Percentiles rank a stretch among this genome's conserved stretches.
Evolutionary conservation across 2,329 filamentous ascomycete species (phyloP).

Genomic region (Cordyceps fumosorosea): DNA sequence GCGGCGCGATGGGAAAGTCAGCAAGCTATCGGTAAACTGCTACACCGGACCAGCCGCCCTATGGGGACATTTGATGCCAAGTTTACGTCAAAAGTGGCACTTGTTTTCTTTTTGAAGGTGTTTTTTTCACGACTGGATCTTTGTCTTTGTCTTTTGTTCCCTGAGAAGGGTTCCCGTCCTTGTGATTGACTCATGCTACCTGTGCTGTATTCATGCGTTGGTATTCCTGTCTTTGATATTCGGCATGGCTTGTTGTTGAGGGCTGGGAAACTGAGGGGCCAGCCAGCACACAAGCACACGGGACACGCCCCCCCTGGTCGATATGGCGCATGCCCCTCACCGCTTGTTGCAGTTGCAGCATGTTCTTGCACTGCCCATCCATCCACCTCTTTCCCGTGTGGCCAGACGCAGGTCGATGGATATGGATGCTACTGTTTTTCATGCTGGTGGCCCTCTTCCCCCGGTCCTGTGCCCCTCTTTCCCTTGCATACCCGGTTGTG

Average conservation of each 20-base stretch:
- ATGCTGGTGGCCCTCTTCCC: not conserved
- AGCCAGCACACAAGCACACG: not conserved
- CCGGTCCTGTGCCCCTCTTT: conserved; percentile 5
- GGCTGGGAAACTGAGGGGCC: not conserved
- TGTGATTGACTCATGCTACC: not conserved
- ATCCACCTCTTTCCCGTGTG: conserved; percentile 1
- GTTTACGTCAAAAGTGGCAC: not conserved
- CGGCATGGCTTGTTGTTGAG: not conserved
- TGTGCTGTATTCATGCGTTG: not conserved
- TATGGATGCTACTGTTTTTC: not conserved
- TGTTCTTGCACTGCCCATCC: not conserved
- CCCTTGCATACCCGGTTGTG: conserved; percentile 14
- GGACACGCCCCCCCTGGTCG: conserved; percentile 1
- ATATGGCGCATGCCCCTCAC: conserved; percentile 7
- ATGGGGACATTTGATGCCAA: not conserved
- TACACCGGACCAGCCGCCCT: not conserved
- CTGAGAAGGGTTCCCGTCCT: not conserved
- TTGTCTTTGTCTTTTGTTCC: not conserved
- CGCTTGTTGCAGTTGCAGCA: conserved; percentile 10
- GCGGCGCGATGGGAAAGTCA: not conserved
- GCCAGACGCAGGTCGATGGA: conserved; percentile 3
- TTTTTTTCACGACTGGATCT: not conserved
- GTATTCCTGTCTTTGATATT: not conserved
- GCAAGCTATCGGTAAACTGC: not conserved
- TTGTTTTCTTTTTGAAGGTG: not conserved